Evolutionary conservation across 2,329 filamentous ascomycete genomes (phyloP).

Genomic region (Zasmidium angulare): DNA sequence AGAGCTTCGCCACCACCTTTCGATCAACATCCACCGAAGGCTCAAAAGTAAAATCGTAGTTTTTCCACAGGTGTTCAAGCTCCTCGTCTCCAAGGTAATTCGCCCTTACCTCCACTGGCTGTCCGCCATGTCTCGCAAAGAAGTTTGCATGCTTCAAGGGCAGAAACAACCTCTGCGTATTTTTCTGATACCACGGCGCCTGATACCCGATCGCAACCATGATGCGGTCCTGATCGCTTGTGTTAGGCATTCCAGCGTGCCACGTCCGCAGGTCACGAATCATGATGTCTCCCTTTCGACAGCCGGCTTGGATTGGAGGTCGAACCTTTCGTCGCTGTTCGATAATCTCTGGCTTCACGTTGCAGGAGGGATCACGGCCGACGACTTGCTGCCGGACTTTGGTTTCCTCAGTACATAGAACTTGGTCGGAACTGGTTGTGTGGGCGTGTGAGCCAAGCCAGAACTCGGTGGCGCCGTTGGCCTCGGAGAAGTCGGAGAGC

Average conservation of each 20-base stretch:
- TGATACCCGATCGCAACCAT: constrained; percentile 32
- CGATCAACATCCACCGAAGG: constrained; percentile 6
- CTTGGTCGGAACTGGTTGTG: constrained; percentile 41
- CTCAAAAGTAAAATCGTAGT: constrained; percentile 21
- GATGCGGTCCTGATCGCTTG: constrained; percentile 36
- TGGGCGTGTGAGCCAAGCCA: constrained; percentile 57
- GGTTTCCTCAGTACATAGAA: constrained; percentile 52
- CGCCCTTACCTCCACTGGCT: constrained; percentile 15
- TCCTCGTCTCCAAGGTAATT: constrained; percentile 13
- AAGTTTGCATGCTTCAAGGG: constrained; percentile 17
- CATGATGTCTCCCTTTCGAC: constrained; percentile 57
- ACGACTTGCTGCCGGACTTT: constrained; percentile 29
- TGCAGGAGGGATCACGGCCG: constrained; percentile 41
- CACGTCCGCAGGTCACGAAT: constrained; percentile 61
- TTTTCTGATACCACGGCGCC: constrained; percentile 20
- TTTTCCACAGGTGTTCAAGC: constrained; percentile 14
- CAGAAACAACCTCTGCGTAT: constrained; percentile 16
- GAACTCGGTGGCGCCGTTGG: constrained; percentile 58
- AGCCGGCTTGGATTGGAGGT: constrained; percentile 51
- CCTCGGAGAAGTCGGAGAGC: constrained; percentile 50
- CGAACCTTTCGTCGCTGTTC: constrained; percentile 38
- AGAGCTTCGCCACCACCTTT: constrained; percentile 3
- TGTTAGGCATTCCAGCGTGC: constrained; percentile 64
- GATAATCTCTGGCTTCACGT: constrained; percentile 47
- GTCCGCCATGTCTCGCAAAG: constrained; percentile 16